Percentiles rank a stretch among this genome's conserved stretches.
Conservation (phyloP, 495 filamentous ascomycete species). For the Aspergillus ellipticus region DNA sequence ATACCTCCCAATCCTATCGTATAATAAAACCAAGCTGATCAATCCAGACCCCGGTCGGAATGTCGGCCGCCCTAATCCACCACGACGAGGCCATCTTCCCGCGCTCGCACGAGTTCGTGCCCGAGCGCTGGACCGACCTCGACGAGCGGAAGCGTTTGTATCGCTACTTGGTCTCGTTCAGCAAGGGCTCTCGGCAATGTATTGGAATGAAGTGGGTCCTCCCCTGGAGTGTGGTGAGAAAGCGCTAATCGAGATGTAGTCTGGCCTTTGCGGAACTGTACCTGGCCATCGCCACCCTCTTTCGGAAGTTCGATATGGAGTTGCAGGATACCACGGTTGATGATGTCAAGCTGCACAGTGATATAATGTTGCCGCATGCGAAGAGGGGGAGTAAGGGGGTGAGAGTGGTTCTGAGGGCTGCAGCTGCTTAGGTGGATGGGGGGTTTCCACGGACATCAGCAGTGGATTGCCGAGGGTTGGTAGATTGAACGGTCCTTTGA, state of each 20-base stretch:
- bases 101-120: background rate
- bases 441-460: too few species aligned
- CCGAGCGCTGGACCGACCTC: background rate
- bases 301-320: background rate
- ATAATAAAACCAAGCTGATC: background rate
- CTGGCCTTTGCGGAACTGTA: background rate
- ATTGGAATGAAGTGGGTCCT: background rate
- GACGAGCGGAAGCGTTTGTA: background rate
- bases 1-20: background rate
- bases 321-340: background rate
- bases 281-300: background rate
- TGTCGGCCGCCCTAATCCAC: background rate
- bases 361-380: background rate
- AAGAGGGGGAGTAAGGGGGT: background rate
- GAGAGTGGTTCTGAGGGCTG: background rate
- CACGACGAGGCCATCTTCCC: background rate
- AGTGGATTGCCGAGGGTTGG: too few species aligned
- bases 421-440: background rate
- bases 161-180: background rate
- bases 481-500: too few species aligned
- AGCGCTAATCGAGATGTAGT: background rate
- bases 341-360: background rate
- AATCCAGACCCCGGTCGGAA: background rate
- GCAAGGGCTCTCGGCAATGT: background rate
- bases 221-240: background rate